Conservation (phyloP, 2,329 filamentous ascomycete genomes). For the Epichloe sibirici region DNA sequence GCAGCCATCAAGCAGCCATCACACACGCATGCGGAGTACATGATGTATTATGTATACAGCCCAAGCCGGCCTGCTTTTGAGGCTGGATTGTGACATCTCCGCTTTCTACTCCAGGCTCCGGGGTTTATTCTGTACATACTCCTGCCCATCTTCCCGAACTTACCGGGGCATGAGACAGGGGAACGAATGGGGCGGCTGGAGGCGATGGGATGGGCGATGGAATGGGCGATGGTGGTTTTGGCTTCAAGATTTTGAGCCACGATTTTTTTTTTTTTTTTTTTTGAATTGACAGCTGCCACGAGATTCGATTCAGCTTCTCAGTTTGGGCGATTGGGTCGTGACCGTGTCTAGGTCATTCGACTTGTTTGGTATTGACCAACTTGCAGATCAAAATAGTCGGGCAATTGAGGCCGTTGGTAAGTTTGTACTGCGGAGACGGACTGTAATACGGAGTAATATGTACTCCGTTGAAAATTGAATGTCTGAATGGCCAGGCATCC, state of each 20-base stretch:
- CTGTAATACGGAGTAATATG: too few species aligned
- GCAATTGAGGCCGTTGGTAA: too few species aligned
- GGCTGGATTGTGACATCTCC: background rate
- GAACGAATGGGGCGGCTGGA: background rate
- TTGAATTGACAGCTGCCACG: too few species aligned
- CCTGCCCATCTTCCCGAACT: conserved; percentile 1
- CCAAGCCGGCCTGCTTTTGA: background rate
- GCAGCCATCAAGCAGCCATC: background rate
- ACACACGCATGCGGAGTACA: background rate
- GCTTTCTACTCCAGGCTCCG: background rate
- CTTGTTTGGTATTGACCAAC: too few species aligned
- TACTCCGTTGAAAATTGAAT: too few species aligned
- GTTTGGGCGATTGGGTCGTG: too few species aligned
- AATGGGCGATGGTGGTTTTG: background rate
- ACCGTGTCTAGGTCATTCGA: too few species aligned
- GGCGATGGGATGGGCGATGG: background rate
- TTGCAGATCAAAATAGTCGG: too few species aligned
- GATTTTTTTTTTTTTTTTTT: too few species aligned
- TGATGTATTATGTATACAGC: background rate
- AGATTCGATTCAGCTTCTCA: too few species aligned
- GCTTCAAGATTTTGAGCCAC: background rate
- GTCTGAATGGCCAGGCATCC: too few species aligned
- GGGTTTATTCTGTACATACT: background rate
- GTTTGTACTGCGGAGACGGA: too few species aligned
- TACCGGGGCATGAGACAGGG: conserved; percentile 1